phyloP scores from a whole-genome alignment of 257 asterid genomes.

The Fraxinus cuspidata region DNA sequence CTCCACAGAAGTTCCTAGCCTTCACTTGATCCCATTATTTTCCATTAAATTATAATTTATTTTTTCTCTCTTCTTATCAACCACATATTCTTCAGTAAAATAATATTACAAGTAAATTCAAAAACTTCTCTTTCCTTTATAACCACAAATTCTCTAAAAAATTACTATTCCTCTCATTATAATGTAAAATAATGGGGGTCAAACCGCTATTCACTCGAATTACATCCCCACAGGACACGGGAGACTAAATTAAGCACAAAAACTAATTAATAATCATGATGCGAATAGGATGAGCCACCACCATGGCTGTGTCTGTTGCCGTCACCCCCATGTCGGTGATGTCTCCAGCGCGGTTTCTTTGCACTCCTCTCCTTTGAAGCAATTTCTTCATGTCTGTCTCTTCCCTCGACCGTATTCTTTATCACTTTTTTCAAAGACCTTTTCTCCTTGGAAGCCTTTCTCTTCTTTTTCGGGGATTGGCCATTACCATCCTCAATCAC shows the following conservation, averaged over 20 bases:
- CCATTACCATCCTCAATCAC: constrained; percentile 24
- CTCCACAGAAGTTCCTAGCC: background rate
- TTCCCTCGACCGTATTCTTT: constrained; percentile 10
- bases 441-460: constrained; percentile 46
- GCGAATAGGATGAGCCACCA: background rate
- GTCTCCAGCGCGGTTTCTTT: constrained; percentile 49
- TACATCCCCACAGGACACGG: background rate
- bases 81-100: no score
- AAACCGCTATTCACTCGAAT: background rate
- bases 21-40: no score
- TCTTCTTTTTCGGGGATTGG: constrained; percentile 57
- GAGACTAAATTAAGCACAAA: background rate
- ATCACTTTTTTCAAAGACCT: constrained; percentile 41
- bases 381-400: constrained; percentile 26
- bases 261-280: constrained; percentile 9
- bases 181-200: no score
- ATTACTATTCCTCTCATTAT: no score
- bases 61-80: no score
- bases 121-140: no score
- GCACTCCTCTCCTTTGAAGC: constrained; percentile 39
- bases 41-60: no score
- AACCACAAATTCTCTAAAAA: no score
- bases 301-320: constrained; percentile 15
- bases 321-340: constrained; percentile 27
- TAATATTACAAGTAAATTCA: no score